Evolutionary conservation across 208 protist species (phyloP), one percentile per base, ranked within the genome.

Genomic region (Leishmania tarentolae): DNA sequence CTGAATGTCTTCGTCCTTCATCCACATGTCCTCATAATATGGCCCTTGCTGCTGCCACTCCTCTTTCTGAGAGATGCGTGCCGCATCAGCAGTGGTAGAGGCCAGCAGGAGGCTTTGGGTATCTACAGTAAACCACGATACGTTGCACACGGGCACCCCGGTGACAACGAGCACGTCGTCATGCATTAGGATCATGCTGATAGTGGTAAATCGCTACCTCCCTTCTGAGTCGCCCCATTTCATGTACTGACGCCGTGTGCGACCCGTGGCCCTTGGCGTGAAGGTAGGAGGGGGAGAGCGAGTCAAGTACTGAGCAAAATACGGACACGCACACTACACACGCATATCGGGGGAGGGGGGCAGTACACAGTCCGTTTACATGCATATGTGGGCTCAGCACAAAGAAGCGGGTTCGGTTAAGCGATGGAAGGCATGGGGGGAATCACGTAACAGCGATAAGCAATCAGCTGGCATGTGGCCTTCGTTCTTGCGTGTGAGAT

Each of bases 111-210:
- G 46, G 24, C 81, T 88, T 24, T 69, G 53, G 0, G 53, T 42
- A 17, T 78, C 70, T 24, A 80, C 35, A 61, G 84, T 50, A 71
- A 89, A 89, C 65, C 89, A 84, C 40, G 59, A 75, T n/a, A 85
- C 72, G 28, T 85, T 47, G 40, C 83, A 83, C 8, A 92, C 65
- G 31, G 72, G 76, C 5, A 74, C 77, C 4, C 77, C 83, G 40
- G 70, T 24, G 28, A 65, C n/a, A 3, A 73, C 72, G 46, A 73
- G 66, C 53, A 78, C 24, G 7, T 83, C 79, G 53, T 61, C 59
- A n/a, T 74, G 44, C 46, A 72, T 42, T 28, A 78, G 28, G 70
- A 17, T 31, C 70, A 75, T 47, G 46, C 46, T 46, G 37, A 75
- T 35, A 35, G 44, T 46, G 70, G 47, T 75, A 31, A 0, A 46